Percentiles rank a stretch among this genome's conserved stretches.
Evolutionary conservation across 1,139 yeast genomes (phyloP).

Genomic region (Taphrina pruni): DNA sequence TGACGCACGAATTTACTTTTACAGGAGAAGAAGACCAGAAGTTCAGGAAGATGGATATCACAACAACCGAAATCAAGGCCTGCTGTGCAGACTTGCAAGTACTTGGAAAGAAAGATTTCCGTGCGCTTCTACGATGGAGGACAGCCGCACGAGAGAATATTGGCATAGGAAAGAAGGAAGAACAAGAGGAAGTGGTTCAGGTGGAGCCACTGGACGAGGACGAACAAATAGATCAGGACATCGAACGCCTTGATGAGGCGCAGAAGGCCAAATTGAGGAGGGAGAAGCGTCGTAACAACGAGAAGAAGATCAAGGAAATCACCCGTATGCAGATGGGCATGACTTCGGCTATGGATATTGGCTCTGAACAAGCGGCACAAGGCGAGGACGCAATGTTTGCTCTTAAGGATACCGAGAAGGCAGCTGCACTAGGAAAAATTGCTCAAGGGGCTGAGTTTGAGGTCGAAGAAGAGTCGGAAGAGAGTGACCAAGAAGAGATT

Average conservation of each 20-base stretch:
- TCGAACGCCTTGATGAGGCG: constrained; percentile 72
- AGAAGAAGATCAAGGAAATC: constrained; percentile 83
- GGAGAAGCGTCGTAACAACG: constrained; percentile 81
- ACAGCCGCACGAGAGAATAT: constrained; percentile 79
- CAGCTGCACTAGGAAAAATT: constrained; percentile 76
- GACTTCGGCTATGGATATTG: constrained; percentile 90
- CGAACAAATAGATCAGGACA: constrained; percentile 83
- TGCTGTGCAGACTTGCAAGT: constrained; percentile 91
- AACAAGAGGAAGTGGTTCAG: constrained; percentile 58
- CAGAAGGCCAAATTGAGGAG: constrained; percentile 74
- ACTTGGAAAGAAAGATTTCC: constrained; percentile 90
- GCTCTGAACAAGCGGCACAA: constrained; percentile 85
- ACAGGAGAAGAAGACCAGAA: constrained; percentile 55
- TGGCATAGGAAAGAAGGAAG: constrained; percentile 67
- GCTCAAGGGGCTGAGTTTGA: constrained; percentile 84
- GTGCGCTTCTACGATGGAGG: constrained; percentile 83
- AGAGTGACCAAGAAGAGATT: constrained; percentile 76
- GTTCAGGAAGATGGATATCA: constrained; percentile 71
- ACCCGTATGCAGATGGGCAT: constrained; percentile 94
- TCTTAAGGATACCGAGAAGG: constrained; percentile 79
- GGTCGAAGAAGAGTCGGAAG: constrained; percentile 52
- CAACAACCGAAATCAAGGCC: constrained; percentile 76
- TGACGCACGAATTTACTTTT: constrained; percentile 59
- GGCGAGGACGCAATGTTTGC: constrained; percentile 85
- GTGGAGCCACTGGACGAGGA: constrained; percentile 82